Conservation (phyloP, 169 alveolate genomes). For the Cryptosporidium xiaoi region DNA sequence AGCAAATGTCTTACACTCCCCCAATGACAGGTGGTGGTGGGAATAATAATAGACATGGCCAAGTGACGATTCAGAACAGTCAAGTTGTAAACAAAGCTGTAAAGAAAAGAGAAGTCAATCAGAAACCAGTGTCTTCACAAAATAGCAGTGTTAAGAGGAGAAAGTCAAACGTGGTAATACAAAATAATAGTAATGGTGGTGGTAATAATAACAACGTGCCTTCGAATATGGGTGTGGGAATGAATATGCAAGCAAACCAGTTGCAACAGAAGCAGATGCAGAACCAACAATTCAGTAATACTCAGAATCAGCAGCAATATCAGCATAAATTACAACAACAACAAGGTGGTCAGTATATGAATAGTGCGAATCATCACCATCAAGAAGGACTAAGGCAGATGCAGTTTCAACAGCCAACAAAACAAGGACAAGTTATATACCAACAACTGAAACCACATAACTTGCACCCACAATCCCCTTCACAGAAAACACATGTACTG, state of each 20-base stretch:
- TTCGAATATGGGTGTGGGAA: conserved; percentile 37
- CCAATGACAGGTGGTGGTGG: neutral
- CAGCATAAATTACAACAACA: conserved; percentile 4
- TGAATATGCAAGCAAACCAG: neutral
- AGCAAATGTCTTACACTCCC: conserved; percentile 46
- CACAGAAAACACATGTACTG: neutral
- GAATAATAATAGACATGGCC: neutral
- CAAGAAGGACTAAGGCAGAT: neutral
- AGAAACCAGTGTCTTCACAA: conserved; percentile 9
- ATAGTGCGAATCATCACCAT: neutral
- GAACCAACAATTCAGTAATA: neutral
- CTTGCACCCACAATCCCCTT: conserved; percentile 20
- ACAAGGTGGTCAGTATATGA: neutral
- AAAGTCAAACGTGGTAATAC: conserved; percentile 20
- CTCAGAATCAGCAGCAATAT: conserved; percentile 2
- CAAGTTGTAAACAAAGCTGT: conserved; percentile 28
- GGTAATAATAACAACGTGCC: neutral
- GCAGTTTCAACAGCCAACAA: conserved; percentile 10
- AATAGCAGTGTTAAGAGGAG: conserved; percentile 32
- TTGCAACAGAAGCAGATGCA: neutral
- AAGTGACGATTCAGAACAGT: conserved; percentile 10
- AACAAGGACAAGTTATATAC: conserved; percentile 5
- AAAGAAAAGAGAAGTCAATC: conserved; percentile 55
- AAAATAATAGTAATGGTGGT: neutral
- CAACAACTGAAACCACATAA: conserved; percentile 25